Base-by-base conservation (phyloP, 2,329 filamentous ascomycete species). In the Cytospora paraplurivora region DNA sequence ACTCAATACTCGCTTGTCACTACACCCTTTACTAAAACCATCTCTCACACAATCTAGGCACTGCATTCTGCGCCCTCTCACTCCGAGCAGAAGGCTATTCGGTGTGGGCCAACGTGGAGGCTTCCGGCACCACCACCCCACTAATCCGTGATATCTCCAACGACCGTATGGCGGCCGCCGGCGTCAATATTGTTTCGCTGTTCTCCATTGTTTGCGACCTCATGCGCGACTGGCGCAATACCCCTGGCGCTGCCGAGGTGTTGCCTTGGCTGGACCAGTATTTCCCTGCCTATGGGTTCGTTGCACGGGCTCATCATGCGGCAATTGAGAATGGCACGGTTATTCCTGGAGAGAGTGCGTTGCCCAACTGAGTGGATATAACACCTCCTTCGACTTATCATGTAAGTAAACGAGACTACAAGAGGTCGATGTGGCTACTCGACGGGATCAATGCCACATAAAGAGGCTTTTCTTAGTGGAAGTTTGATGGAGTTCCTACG, bases 51-150 rank as follows among this genome's bases (percentile, higher is more conserved):
- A 4, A 32, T 7, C n/a, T 35, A 69, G 79, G 81, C 81, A 90
- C 88, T 27, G 80, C 89, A 0, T 92, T 92, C 78, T 81, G 90
- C 7, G 87, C 90, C 0, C 81, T 92, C n/a, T 89, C 88, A 0
- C 84, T 92, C 5, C 81, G 87, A 41, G 83, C 86, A 15, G 88
- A 85, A 51, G 90, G 89, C 33, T 93, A 91, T 78, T 83, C 84
- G 44, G 89, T 93, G 63, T 92, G 83, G 78, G 88, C 88, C 69
- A 90, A 91, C 75, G 82, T 87, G 59, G 89, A 92, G 69, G 89
- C 87, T 2, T 87, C 83, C 0, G 89, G 88, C 1, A 92, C 89
- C 1, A 86, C 86, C 21, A 85, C 82, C 1, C 71, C 77, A 47
- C 80, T 88, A 52, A 80, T 89, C 63, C 82, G 86, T 7, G 85